A percentile compares a stretch with the other conserved stretches of the same genome.
Evolutionary conservation across 2,329 filamentous ascomycete species (phyloP).

Genomic region (Grosmannia huntii): DNA sequence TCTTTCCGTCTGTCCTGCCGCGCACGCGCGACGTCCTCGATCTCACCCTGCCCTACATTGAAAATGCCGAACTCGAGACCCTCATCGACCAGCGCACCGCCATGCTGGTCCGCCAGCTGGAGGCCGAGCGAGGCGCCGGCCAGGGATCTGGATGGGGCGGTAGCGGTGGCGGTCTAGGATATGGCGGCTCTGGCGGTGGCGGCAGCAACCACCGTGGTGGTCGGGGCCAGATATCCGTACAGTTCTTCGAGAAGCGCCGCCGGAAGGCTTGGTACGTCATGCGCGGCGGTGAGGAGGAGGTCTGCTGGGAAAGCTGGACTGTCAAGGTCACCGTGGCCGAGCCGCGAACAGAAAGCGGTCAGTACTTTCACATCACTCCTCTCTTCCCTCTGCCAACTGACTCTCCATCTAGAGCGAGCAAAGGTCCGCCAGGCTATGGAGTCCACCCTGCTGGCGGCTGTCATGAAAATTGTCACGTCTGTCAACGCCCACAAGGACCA

Average conservation of each 20-base stretch:
- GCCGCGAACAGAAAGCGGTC: slow-evolving; percentile 78
- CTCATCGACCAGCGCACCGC: slow-evolving; percentile 82
- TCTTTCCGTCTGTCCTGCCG: slow-evolving; percentile 78
- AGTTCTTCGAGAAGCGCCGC: slow-evolving; percentile 90
- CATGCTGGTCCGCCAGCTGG: slow-evolving; percentile 65
- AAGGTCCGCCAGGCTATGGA: slow-evolving; percentile 89
- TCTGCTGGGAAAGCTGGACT: slow-evolving; percentile 96
- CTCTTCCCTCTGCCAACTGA: neutral
- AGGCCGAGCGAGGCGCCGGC: slow-evolving; percentile 30
- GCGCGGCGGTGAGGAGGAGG: slow-evolving; percentile 65
- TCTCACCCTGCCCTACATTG: slow-evolving; percentile 76
- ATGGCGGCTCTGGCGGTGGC: slow-evolving; percentile 9
- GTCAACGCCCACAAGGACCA: slow-evolving; percentile 88
- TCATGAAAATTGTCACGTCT: slow-evolving; percentile 78
- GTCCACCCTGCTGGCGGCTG: slow-evolving; percentile 72
- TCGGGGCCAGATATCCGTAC: slow-evolving; percentile 67
- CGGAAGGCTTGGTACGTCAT: slow-evolving; percentile 64
- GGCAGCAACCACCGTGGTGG: slow-evolving; percentile 41
- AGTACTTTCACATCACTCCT: slow-evolving; percentile 17
- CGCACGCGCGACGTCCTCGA: slow-evolving; percentile 81
- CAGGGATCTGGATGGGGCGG: slow-evolving; percentile 48
- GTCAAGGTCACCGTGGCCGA: slow-evolving; percentile 87
- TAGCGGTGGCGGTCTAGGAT: slow-evolving; percentile 13
- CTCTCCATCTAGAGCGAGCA: slow-evolving; percentile 50
- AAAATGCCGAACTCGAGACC: slow-evolving; percentile 82